A percentile compares a stretch with the other conserved stretches of the same genome.
phyloP scores from a whole-genome alignment of 305 asterid genomes.

The Withania somnifera region DNA sequence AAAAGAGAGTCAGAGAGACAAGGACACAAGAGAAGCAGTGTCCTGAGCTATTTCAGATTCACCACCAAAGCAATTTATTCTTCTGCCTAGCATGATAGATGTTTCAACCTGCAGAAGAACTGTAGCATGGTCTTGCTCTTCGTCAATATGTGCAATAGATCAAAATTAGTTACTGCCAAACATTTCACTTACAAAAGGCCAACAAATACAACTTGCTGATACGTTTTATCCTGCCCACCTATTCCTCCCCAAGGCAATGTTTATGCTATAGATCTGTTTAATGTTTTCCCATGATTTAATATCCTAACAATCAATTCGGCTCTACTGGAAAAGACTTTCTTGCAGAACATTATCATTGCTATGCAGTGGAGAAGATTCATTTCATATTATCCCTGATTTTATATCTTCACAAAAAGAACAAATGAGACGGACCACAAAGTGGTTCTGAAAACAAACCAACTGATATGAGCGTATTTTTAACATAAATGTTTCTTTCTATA shows the following conservation, averaged over 20 bases:
- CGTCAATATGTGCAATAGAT: not conserved
- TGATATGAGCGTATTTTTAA: not conserved
- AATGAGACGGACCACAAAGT: not conserved
- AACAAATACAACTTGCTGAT: not conserved
- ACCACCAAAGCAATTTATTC: not conserved
- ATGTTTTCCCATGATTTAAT: not conserved
- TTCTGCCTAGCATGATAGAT: not conserved
- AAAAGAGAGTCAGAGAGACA: not conserved
- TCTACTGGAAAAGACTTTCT: not conserved
- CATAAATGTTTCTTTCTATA: not conserved
- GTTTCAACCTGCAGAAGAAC: not conserved
- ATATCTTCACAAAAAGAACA: not conserved
- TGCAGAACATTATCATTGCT: not conserved
- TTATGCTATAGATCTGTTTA: not conserved
- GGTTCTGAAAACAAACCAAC: not conserved
- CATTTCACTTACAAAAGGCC: not conserved
- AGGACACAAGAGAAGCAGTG: not conserved
- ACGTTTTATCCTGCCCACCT: not conserved
- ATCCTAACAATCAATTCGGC: not conserved
- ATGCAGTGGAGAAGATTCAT: not conserved
- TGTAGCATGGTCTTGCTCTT: not conserved
- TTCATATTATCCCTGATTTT: not conserved
- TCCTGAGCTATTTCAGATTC: not conserved
- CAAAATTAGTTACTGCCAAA: not conserved
- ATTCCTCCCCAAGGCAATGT: not conserved